phyloP scores from a whole-genome alignment of 2,329 filamentous ascomycete species.

The Ophiocordyceps unilateralis region DNA sequence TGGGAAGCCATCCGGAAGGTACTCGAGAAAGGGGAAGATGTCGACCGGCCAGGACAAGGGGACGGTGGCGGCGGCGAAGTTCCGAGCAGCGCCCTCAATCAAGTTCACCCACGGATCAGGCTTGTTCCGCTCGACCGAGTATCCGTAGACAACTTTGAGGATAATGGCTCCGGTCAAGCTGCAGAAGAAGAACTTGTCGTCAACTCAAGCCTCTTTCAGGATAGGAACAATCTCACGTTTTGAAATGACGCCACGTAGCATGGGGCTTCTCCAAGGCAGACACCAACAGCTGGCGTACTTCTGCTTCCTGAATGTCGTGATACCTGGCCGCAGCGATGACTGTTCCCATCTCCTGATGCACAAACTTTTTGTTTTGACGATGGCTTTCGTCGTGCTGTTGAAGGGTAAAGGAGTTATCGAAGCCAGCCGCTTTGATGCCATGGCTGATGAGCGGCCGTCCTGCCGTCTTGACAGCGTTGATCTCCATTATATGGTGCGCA shows the following conservation, averaged over 20 bases:
- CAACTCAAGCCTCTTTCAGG: neutral
- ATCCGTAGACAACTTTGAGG: conserved; percentile 10
- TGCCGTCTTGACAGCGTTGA: neutral
- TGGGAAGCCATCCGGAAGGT: neutral
- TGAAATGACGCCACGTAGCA: neutral
- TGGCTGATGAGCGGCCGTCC: neutral
- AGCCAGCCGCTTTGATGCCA: neutral
- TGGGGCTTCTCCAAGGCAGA: neutral
- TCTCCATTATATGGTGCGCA: conserved; percentile 20
- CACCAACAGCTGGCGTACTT: neutral
- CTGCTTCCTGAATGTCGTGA: neutral
- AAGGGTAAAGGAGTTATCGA: neutral
- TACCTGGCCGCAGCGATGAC: neutral
- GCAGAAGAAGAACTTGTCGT: neutral
- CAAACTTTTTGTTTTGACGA: neutral
- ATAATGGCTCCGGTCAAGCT: conserved; percentile 4
- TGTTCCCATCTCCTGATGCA: neutral
- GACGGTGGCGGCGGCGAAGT: conserved; percentile 11
- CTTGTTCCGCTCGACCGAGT: conserved; percentile 11
- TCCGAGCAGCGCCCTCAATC: conserved; percentile 11
- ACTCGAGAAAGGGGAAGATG: conserved; percentile 1
- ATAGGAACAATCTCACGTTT: neutral
- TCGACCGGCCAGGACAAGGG: conserved; percentile 17
- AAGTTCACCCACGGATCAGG: conserved; percentile 13
- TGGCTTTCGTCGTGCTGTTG: neutral